Base-by-base conservation (phyloP, 1,139 yeast genomes). In the Suhomyces panamericanus region DNA sequence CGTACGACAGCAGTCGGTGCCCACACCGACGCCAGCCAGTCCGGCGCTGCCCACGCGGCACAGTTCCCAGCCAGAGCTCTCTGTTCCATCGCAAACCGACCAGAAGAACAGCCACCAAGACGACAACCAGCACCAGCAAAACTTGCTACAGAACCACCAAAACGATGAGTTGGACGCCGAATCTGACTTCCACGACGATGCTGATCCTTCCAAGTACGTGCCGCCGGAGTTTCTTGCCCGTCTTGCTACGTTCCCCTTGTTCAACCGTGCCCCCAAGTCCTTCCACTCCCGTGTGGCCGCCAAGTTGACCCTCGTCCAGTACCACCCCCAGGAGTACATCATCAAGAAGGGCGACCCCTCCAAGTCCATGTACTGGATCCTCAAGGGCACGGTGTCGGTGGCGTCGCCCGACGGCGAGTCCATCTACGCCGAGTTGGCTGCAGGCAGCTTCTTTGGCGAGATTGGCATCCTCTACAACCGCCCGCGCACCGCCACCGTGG, bases 321-420 rank as follows among this genome's bases (percentile, higher is more conserved):
- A 75, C 50, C 82, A 80, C 47, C 83, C 90, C 0, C 87, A 82
- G 54, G 85, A 81, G 49, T 82, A 78, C 57, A 81, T 85, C 34
- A 81, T 85, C 41, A 81, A 80, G 47, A 80, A 74, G 52, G 91
- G 91, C 2, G 90, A 85, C 54, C 84, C 83, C 2, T 82, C 89
- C n/a, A 78, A 76, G 52, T 78, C 91, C 24, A 84, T 86, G 88
- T 85, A 85, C 58, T 85, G 91, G 90, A 82, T 86, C 32, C 64
- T 86, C 13, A 78, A 85, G 55, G 95, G 95, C 3, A 73, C 82
- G 0, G 93, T 85, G 1, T 80, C 81, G 26, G 88, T 85, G 12
- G 80, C 88, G 0, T 81, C 87, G 8, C 77, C 87, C 4, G 93
- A 85, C 59, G 91, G 89, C 24, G 91, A 85, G 61, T 76, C 87